Conservation (phyloP, 768 basidiomycete species). For the Pleurotus djamor region DNA sequence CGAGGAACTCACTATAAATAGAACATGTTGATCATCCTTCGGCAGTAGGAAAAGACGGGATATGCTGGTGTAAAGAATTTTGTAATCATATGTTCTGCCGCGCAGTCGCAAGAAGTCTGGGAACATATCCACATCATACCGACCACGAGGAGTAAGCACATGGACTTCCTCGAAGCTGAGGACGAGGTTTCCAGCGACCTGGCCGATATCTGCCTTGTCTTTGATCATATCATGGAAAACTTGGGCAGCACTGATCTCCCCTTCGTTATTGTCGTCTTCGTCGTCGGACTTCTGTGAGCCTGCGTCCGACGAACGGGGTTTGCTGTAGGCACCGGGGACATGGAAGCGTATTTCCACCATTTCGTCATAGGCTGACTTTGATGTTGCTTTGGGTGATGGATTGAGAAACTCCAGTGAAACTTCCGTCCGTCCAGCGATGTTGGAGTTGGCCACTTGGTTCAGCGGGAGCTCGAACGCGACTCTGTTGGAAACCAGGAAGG, state of each 20-base stretch:
- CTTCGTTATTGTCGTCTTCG: slow-evolving; percentile 64
- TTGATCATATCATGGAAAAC: slow-evolving; percentile 96
- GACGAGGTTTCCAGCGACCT: slow-evolving; percentile 88
- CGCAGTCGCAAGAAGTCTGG: slow-evolving; percentile 89
- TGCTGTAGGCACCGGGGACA: slow-evolving; percentile 78
- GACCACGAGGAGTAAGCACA: slow-evolving; percentile 92
- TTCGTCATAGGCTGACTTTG: slow-evolving; percentile 65
- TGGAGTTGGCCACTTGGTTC: slow-evolving; percentile 88
- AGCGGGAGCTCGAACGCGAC: slow-evolving; percentile 90
- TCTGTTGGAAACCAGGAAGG: slow-evolving; percentile 86
- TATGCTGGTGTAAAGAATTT: slow-evolving; percentile 88
- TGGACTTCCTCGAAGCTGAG: slow-evolving; percentile 94
- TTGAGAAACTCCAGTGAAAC: slow-evolving; percentile 95
- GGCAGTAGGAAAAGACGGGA: slow-evolving; percentile 89
- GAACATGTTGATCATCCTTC: slow-evolving; percentile 93
- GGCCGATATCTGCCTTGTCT: slow-evolving; percentile 93
- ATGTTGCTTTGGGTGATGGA: slow-evolving; percentile 35
- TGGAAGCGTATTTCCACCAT: slow-evolving; percentile 97
- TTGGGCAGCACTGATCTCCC: slow-evolving; percentile 89
- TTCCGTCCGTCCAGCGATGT: slow-evolving; percentile 95
- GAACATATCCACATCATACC: slow-evolving; percentile 99
- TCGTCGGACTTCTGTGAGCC: slow-evolving; percentile 72
- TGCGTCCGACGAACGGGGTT: slow-evolving; percentile 64
- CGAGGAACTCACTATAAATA: slow-evolving; percentile 79
- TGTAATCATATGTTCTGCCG: slow-evolving; percentile 99